Base-by-base conservation (phyloP, 495 filamentous ascomycete species). In the Chaetomium fimeti region DNA sequence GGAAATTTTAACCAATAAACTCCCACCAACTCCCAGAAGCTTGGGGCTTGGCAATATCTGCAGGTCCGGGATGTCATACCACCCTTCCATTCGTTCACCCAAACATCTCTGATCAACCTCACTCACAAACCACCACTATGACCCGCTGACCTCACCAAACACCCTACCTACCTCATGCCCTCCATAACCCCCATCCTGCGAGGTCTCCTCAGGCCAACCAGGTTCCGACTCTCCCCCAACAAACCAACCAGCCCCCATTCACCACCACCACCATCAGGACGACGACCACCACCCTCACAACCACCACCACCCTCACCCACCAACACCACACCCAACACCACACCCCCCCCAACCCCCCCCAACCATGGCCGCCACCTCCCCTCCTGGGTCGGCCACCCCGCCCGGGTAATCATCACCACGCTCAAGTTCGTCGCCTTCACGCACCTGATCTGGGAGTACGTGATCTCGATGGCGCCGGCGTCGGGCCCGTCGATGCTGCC, bases 401-500 rank as follows among this genome's bases (percentile, higher is more conserved):
- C 79, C 63, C 79, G 76, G 47, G 68, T 78, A 22, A 54, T 66
- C 45, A 18, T 73, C 58, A 52, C 45, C 58, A 77, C 76, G 1
- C 55, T 77, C 52, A 83, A 87, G 63, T 71, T 73, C 38, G 68
- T 83, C 61, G 76, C 81, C 40, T 70, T 84, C 62, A 55, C 70
- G 20, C 89, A 94, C 75, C 73, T 92, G 13, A 70, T 88, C 64
- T 82, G 79, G 68, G 72, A 80, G 16, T 82, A 88, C 72, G 77
- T 79, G 57, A 78, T 80, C 74, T 71, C 68, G 55, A 64, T 85
- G 57, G 81, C 84, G 40, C 77, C 78, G 9, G 82, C 82, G 60
- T 77, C 76, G 32, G 91, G 91, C 2, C 85, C 90, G 0, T 91
- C 87, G 2, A 93, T 93, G 90, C 84, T 92, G 55, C 91, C 92